Conservation (phyloP, 345 rosid genomes). For the Eucalyptus viminalis region DNA sequence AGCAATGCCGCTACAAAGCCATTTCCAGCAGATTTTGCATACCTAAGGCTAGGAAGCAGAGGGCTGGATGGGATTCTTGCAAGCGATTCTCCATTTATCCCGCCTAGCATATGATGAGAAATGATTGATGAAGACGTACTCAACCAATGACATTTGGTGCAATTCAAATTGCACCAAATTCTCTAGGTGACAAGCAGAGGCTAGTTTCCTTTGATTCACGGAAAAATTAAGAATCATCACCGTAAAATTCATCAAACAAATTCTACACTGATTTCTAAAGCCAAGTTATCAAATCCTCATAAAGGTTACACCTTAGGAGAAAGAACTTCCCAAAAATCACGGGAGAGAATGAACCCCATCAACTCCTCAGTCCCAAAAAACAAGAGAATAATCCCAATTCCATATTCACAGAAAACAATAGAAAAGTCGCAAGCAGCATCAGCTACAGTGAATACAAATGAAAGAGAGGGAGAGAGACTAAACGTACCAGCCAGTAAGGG, state of each 20-base stretch:
- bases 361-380: not conserved
- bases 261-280: not conserved
- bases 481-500: constrained; percentile 82
- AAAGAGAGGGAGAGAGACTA: not conserved
- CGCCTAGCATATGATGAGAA: not conserved
- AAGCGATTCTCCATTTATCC: not conserved
- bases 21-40: not conserved
- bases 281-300: not conserved
- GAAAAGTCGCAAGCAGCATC: not conserved
- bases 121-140: not conserved
- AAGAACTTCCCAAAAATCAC: not conserved
- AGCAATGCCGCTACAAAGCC: not conserved
- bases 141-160: not conserved
- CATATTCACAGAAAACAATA: not conserved
- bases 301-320: not conserved
- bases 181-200: not conserved
- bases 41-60: not conserved
- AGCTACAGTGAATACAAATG: not conserved
- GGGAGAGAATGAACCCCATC: not conserved
- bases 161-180: not conserved
- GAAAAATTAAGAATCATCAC: not conserved
- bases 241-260: not conserved
- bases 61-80: not conserved
- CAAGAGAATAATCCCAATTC: not conserved
- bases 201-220: not conserved